These are phyloP conservation scores for Beauveria pseudobassiana DNA, from an alignment of 2,329 filamentous ascomycete species.

Conservation along the genomic window DNA sequence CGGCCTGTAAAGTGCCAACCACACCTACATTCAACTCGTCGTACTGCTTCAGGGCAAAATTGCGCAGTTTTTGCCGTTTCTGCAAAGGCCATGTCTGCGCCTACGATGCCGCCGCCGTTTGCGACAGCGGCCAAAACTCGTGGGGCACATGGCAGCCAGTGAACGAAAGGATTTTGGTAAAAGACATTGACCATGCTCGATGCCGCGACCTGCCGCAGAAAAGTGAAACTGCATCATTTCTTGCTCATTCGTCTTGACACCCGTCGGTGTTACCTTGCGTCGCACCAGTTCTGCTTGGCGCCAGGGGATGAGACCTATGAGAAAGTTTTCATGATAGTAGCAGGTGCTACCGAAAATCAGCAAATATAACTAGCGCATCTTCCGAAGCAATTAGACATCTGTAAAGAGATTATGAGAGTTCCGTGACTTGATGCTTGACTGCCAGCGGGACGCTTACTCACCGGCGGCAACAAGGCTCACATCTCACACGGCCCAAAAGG, in stretches of 20 bases:
- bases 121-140: not conserved
- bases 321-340: not conserved
- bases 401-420: not conserved
- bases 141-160: constrained; percentile 5
- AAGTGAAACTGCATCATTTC: not conserved
- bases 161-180: not conserved
- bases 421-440: not conserved
- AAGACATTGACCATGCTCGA: not conserved
- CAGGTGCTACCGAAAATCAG: not conserved
- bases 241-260: not conserved
- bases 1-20: not conserved
- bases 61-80: not conserved
- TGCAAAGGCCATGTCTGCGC: not conserved
- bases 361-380: not conserved
- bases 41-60: constrained; percentile 4
- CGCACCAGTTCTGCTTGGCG: not conserved
- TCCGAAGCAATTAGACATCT: not conserved
- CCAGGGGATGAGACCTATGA: not conserved
- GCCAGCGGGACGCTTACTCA: not conserved
- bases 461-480: constrained; percentile 1
- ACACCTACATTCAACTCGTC: not conserved
- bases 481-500: not conserved
- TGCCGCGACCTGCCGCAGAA: not conserved
- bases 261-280: not conserved
- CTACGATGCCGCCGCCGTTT: not conserved